Evolutionary conservation across 2,329 filamentous ascomycete species (phyloP), one percentile per base, ranked within the genome.

Genomic region (Cordyceps militaris): DNA sequence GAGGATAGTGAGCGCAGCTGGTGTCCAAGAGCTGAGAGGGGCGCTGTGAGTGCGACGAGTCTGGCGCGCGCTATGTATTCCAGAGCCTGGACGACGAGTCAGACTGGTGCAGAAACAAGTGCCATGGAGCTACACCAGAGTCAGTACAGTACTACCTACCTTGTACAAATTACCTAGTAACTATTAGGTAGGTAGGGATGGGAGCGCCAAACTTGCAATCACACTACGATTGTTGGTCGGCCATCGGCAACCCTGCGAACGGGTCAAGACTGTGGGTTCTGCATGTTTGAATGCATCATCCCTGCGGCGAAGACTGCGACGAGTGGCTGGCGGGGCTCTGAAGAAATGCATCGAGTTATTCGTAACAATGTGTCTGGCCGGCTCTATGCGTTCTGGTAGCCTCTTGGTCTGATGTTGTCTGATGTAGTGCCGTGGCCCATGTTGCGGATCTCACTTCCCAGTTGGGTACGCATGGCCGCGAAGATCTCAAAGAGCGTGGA

Each of bases 1-100:
- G 51, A 34, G 42, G 49, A n/a, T 54, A 24, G 40, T 14, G 9
- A 43, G 50, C 11, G 16, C 6, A 16, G 43, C 53, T 42, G 44
- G 43, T 34, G 44, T 42, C 44, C 23, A 40, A 56, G 34, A 44
- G 44, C 53, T 56, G 44, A 42, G 24, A 32, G 53, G 44, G 53
- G 53, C 30, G 32, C 24, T 23, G 24, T 16, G 16, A 38, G 34
- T n/a, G 24, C n/a, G 16, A 30, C n/a, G 30, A 9, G 21, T 28
- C 34, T 49, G 53, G 32, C 43, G 43, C 30, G 46, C 28, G 21
- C 43, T 14, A 49, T n/a, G 34, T 38, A 7, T 36, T 26, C 32
- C 23, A 14, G 50, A 32, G 34, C 50, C 43, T 56, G 24, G 34
- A 38, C 53, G 34, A 38, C 53, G 53, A 56, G 53, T 56, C 53